Percentiles rank a stretch among this genome's conserved stretches.
These are phyloP conservation scores for Aphanomyces astaci DNA, from an alignment of 352 stramenopile species.

Conservation along the genomic window DNA sequence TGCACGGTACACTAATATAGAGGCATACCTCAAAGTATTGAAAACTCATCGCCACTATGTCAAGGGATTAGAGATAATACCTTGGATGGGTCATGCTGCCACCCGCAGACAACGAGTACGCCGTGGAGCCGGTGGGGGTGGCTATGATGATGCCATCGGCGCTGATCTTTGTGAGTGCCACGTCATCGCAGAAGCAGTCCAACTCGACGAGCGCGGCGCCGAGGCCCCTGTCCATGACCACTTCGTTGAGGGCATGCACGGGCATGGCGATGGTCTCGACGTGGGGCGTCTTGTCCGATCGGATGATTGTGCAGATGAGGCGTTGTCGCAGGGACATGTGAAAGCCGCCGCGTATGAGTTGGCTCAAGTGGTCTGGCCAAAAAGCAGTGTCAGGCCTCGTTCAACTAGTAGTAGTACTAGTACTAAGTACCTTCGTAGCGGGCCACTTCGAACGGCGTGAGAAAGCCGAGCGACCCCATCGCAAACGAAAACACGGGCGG, in stretches of 20 bases:
- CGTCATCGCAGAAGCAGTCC: conserved; percentile 95
- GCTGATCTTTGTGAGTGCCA: conserved; percentile 92
- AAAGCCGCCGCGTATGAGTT: conserved; percentile 72
- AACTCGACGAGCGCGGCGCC: conserved; percentile 89
- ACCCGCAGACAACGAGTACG: conserved; percentile 96
- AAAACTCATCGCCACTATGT: too few species aligned
- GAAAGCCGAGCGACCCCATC: conserved; percentile 94
- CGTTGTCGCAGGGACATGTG: conserved; percentile 77
- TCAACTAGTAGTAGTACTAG: too few species aligned
- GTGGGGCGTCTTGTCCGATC: conserved; percentile 42
- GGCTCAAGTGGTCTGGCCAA: conserved; percentile 51
- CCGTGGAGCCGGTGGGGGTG: conserved; percentile 96
- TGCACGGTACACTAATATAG: conserved; percentile 92
- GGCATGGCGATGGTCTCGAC: conserved; percentile 30
- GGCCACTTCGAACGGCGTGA: conserved; percentile 89
- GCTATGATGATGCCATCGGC: conserved; percentile 98
- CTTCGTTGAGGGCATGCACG: conserved; percentile 96
- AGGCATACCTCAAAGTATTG: too few species aligned
- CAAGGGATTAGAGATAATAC: too few species aligned
- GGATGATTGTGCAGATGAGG: conserved; percentile 62
- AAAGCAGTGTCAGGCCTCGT: neutral
- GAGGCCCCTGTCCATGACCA: conserved; percentile 94
- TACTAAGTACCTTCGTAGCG: conserved; percentile 34
- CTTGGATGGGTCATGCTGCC: conserved; percentile 96
- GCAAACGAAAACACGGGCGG: conserved; percentile 93